Conservation (phyloP, 768 basidiomycete species). For the Neoboletus brunneissimus region DNA sequence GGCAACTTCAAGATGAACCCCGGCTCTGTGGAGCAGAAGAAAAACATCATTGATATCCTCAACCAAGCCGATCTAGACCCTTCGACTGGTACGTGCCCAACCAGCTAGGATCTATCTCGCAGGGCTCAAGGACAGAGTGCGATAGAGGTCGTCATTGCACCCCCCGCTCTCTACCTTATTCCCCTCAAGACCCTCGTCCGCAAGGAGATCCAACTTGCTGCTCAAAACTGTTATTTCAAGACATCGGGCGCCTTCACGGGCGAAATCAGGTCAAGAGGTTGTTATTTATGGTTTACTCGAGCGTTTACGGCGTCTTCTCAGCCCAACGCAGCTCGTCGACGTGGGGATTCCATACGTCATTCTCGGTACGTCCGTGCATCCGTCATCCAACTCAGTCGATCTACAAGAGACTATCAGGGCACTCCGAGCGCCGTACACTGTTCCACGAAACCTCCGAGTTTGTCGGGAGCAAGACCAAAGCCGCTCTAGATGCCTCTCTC, state of each 20-base stretch:
- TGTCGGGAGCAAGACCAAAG: conserved; percentile 84
- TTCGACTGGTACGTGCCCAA: conserved; percentile 55
- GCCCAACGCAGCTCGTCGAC: conserved; percentile 81
- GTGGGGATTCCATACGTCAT: conserved; percentile 89
- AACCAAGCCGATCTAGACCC: conserved; percentile 81
- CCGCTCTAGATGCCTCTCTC: conserved; percentile 71
- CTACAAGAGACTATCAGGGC: conserved; percentile 48
- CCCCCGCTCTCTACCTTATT: conserved; percentile 86
- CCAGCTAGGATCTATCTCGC: neutral
- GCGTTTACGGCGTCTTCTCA: conserved; percentile 27
- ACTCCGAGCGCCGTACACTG: conserved; percentile 92
- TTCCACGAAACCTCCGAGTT: conserved; percentile 85
- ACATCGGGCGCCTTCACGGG: conserved; percentile 91
- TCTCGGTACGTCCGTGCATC: conserved; percentile 53
- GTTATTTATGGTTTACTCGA: neutral
- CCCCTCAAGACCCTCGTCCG: conserved; percentile 59
- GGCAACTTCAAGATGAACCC: conserved; percentile 99
- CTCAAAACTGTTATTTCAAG: conserved; percentile 90
- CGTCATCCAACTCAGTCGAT: neutral
- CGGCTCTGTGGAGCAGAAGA: conserved; percentile 58
- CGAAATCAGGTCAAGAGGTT: conserved; percentile 74
- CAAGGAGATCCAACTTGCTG: conserved; percentile 74
- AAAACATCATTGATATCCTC: conserved; percentile 61
- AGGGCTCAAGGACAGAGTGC: neutral
- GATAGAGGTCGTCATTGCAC: conserved; percentile 90